Base-by-base conservation (phyloP, 768 basidiomycete genomes). In the Russula compacta region DNA sequence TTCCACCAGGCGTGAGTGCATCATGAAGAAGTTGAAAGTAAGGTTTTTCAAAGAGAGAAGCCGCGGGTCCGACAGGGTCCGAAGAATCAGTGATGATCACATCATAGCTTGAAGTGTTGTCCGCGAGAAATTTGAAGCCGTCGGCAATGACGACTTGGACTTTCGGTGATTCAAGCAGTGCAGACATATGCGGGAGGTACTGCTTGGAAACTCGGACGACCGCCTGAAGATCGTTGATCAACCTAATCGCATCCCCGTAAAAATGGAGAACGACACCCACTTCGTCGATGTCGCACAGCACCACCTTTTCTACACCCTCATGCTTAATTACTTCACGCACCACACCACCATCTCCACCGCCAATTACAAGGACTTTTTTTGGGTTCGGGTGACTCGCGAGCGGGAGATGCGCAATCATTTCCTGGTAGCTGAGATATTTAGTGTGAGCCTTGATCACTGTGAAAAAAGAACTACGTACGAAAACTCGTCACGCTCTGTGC, bases 331-430 rank as follows among this genome's bases (percentile, higher is more conserved):
- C 92, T 74, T 99, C 95, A 51, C 95, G 87, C 47, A 99, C 92
- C 64, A 98, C 95, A 67, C 95, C 97, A 46, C 97, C 97, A 73
- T 99, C 97, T 33, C 97, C 97, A 53, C 95, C 97, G 52, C 97
- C 97, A 63, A 99, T 95, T 60, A 99, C 97, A 38, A 99, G 85
- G 17, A 98, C 95, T 69, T 87, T 86, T 75, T 90, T 88, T 0
- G 95, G 97, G 78, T 97, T 89, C 24, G 97, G 95, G 74, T 99
- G 97, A 62, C 86, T 92, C 12, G 92, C 86, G 64, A 98, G 80
- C n/a, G 97, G 97, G 56, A 99, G 76, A 76, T 98, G 95, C 6
- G 95, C 82, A 69, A 99, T 98, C 95, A 98, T 97, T 77, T 99
- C 95, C 70, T 98, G 94, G 75, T 98, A 98, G 11, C 93, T 97